A percentile compares a stretch with the other conserved stretches of the same genome.
phyloP scores from a whole-genome alignment of 179 eudicot genomes.

The Heliamphora pulchella region DNA sequence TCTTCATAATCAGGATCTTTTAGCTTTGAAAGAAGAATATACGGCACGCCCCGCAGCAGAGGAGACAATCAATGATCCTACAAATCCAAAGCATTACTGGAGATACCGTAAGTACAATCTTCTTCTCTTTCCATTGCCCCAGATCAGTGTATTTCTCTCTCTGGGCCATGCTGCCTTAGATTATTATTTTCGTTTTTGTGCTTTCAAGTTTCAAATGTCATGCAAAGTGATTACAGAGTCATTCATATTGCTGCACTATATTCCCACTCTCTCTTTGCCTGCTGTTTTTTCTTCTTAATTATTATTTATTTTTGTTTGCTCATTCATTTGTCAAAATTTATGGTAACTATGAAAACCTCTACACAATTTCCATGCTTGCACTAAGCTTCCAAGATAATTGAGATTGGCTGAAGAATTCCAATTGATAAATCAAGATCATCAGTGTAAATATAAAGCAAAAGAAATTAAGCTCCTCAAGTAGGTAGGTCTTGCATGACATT shows the following conservation, averaged over 20 bases:
- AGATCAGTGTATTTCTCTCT: not conserved
- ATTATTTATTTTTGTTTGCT: not conserved
- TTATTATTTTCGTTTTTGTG: not conserved
- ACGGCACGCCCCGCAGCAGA: conserved; percentile 77
- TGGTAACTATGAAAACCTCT: not conserved
- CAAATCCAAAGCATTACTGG: conserved; percentile 98
- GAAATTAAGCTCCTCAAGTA: not conserved
- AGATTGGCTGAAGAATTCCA: not conserved
- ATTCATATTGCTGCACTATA: too few species aligned
- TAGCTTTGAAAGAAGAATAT: conserved; percentile 84
- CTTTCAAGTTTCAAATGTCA: not conserved
- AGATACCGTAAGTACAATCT: conserved; percentile 60
- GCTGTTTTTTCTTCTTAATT: not conserved
- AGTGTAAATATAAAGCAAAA: not conserved
- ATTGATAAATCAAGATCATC: too few species aligned
- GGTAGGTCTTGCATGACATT: not conserved
- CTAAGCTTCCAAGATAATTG: not conserved
- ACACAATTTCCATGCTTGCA: not conserved
- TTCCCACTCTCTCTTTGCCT: not conserved
- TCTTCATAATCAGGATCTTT: conserved; percentile 50
- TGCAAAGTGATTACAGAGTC: not conserved
- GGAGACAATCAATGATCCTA: conserved; percentile 96
- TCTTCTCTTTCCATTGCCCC: not conserved
- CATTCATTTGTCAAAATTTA: not conserved
- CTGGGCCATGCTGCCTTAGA: not conserved